Percentiles rank a stretch among this genome's conserved stretches.
phyloP scores from a whole-genome alignment of 2,329 filamentous ascomycete genomes.

The Dichotomopilus funicola region DNA sequence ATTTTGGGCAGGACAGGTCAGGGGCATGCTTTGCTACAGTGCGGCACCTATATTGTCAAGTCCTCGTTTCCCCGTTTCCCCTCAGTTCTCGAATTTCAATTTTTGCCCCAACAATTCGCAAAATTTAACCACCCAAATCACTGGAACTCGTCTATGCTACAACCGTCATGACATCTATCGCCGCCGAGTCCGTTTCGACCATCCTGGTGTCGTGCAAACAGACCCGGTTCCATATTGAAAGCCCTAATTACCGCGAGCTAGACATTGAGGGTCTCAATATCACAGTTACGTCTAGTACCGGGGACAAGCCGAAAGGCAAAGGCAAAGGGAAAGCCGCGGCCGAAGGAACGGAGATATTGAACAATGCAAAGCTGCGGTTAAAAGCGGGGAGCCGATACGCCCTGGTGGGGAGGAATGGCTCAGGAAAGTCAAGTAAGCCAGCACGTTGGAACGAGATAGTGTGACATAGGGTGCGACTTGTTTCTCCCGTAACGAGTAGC shows the following conservation, averaged over 20 bases:
- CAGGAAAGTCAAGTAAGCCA: conserved; percentile 68
- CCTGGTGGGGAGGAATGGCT: conserved; percentile 72
- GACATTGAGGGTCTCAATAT: conserved; percentile 70
- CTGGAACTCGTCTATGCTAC: neutral
- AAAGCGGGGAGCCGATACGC: conserved; percentile 72
- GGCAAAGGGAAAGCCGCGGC: conserved; percentile 37
- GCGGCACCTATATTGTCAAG: neutral
- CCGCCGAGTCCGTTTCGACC: conserved; percentile 43
- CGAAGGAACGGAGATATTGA: conserved; percentile 59
- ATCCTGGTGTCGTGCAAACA: conserved; percentile 61
- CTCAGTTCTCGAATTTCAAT: too few relatives aligned
- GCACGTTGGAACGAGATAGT: neutral
- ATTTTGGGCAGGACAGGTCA: too few relatives aligned
- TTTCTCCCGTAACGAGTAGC: neutral
- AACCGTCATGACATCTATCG: conserved; percentile 30
- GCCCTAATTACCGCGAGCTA: conserved; percentile 51
- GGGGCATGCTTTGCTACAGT: too few relatives aligned
- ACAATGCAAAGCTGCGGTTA: conserved; percentile 61
- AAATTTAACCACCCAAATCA: neutral
- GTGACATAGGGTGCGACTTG: too few relatives aligned
- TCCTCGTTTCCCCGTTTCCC: neutral
- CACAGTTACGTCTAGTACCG: conserved; percentile 44
- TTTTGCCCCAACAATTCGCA: neutral
- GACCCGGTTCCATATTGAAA: conserved; percentile 57
- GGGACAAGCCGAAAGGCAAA: conserved; percentile 27